Percentiles rank a stretch among this genome's conserved stretches.
These are phyloP conservation scores for Serendipita sp. DNA, from an alignment of 768 basidiomycete genomes.

Conservation along the genomic window DNA sequence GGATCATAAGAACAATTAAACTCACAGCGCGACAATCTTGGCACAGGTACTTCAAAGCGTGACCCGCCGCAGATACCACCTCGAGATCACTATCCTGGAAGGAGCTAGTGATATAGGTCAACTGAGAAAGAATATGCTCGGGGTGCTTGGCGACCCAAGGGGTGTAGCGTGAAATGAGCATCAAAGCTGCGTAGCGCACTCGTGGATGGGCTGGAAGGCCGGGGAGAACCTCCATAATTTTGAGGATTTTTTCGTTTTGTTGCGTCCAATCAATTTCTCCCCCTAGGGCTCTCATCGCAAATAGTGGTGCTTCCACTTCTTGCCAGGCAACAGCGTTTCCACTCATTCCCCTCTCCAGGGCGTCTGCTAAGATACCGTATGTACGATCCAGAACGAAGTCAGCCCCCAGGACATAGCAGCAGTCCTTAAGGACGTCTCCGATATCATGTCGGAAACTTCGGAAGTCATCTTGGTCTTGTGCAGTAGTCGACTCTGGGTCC, in stretches of 20 bases:
- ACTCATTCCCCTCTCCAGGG: constrained; percentile 36
- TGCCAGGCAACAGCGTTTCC: constrained; percentile 62
- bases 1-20: constrained; percentile 1
- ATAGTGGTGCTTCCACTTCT: constrained; percentile 91
- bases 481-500: constrained; percentile 44
- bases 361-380: constrained; percentile 62
- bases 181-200: constrained; percentile 85
- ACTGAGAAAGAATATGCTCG: constrained; percentile 63
- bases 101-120: constrained; percentile 83
- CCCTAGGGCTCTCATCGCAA: constrained; percentile 97
- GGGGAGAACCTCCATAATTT: constrained; percentile 90
- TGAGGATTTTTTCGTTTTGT: constrained; percentile 78
- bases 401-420: constrained; percentile 83
- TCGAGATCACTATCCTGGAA: constrained; percentile 69
- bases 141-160: constrained; percentile 92
- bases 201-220: constrained; percentile 76
- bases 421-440: constrained; percentile 98
- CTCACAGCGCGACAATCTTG: constrained; percentile 83
- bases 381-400: constrained; percentile 67
- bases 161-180: constrained; percentile 90
- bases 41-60: constrained; percentile 91
- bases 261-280: constrained; percentile 63
- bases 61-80: constrained; percentile 85
- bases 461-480: constrained; percentile 87
- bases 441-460: constrained; percentile 91